A percentile compares a stretch with the other conserved stretches of the same genome.
These are phyloP conservation scores for Aspergillus alliaceus DNA, from an alignment of 2,329 filamentous ascomycete species.

Conservation along the genomic window DNA sequence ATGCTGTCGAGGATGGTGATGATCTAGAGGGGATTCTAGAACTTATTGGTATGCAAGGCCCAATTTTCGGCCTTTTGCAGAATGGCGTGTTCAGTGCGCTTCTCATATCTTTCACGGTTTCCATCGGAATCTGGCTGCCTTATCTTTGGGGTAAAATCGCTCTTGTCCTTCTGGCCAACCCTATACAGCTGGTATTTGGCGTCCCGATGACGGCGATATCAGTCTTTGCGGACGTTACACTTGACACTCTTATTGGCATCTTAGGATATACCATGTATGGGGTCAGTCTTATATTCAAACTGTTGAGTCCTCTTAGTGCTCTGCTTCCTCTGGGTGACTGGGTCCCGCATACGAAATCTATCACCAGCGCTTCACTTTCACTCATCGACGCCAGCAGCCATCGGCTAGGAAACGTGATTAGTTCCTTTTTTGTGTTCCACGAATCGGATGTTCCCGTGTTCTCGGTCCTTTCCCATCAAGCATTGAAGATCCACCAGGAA, in stretches of 20 bases:
- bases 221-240: conserved; percentile 71
- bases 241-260: conserved; percentile 70
- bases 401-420: conserved; percentile 38
- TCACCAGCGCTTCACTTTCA: conserved; percentile 42
- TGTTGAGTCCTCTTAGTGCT: conserved; percentile 34
- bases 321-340: conserved; percentile 37
- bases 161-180: conserved; percentile 76
- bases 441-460: conserved; percentile 71
- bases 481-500: conserved; percentile 61
- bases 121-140: conserved; percentile 82
- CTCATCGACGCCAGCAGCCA: conserved; percentile 43
- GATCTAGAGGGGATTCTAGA: conserved; percentile 96
- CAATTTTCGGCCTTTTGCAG: conserved; percentile 83
- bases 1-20: conserved; percentile 70
- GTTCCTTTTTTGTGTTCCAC: conserved; percentile 42
- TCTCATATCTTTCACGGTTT: conserved; percentile 82
- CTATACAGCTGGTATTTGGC: conserved; percentile 64
- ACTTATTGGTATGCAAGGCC: conserved; percentile 92
- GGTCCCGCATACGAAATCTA: conserved; percentile 35
- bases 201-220: conserved; percentile 73
- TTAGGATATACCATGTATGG: conserved; percentile 54
- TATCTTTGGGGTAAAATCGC: conserved; percentile 89
- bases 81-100: conserved; percentile 94
- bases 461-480: conserved; percentile 72
- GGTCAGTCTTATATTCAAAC: conserved; percentile 34